phyloP scores from a whole-genome alignment of 805 yeast genomes.

The Ogataea allantospora region DNA sequence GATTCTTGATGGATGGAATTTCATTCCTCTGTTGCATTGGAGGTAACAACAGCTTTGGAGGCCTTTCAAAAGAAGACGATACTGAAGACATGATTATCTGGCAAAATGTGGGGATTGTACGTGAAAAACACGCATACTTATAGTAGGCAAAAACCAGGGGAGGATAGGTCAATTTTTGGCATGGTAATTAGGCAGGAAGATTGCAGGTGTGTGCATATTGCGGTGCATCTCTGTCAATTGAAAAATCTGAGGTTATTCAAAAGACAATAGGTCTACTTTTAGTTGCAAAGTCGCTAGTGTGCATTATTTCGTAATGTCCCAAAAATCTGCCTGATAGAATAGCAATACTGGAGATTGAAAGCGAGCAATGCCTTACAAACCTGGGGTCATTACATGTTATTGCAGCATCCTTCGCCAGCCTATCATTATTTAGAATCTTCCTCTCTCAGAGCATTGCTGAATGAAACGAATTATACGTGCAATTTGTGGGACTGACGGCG shows the following conservation, averaged over 20 bases:
- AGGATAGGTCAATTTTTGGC: constrained; percentile 10
- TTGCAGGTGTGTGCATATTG: constrained; percentile 2
- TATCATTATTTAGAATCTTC: too few species aligned
- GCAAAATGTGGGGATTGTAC: background rate
- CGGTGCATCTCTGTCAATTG: background rate
- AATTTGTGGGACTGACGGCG: too few species aligned
- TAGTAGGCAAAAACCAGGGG: constrained; percentile 4
- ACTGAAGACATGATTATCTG: constrained; percentile 9
- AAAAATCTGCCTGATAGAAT: background rate
- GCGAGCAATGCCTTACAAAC: too few species aligned
- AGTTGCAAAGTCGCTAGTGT: constrained; percentile 8
- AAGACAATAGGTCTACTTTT: constrained; percentile 6
- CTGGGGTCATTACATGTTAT: too few species aligned
- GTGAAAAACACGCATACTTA: constrained; percentile 3
- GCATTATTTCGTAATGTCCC: background rate
- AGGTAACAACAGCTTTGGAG: constrained; percentile 10
- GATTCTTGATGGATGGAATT: constrained; percentile 17
- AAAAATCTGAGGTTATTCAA: background rate
- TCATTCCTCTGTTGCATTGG: constrained; percentile 8
- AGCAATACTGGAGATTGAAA: background rate
- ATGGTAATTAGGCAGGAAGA: constrained; percentile 6
- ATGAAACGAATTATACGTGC: too few species aligned
- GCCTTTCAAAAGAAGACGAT: constrained; percentile 8
- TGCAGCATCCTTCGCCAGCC: too few species aligned
- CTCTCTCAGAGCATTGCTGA: too few species aligned